A percentile compares a stretch with the other conserved stretches of the same genome.
Evolutionary conservation across 805 yeast species (phyloP).

Genomic region (Candida pseudoglaebosa): DNA sequence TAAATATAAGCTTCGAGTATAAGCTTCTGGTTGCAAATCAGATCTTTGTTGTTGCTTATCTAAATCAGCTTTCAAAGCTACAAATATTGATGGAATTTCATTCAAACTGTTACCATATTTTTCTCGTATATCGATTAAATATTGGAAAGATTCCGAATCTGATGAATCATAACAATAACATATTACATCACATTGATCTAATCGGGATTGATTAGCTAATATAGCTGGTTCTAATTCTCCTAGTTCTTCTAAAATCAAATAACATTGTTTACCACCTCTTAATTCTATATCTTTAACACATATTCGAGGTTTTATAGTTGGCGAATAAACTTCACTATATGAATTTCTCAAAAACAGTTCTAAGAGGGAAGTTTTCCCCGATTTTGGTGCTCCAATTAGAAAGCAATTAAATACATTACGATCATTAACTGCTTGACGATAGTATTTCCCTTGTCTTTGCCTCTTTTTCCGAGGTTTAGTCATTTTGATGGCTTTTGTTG

Average conservation of each 20-base stretch:
- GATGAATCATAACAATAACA: conserved; percentile 92
- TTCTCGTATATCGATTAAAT: conserved; percentile 65
- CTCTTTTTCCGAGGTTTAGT: conserved; percentile 78
- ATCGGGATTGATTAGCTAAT: conserved; percentile 59
- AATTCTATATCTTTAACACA: conserved; percentile 92
- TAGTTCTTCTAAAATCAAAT: conserved; percentile 82
- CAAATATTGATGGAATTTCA: conserved; percentile 76
- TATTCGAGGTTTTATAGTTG: conserved; percentile 74
- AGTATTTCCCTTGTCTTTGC: conserved; percentile 57
- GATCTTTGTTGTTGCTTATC: conserved; percentile 94
- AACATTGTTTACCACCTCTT: conserved; percentile 93
- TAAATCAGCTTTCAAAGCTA: conserved; percentile 90
- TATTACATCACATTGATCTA: conserved; percentile 86
- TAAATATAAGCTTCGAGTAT: conserved; percentile 59
- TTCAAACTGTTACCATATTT: conserved; percentile 55
- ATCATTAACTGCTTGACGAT: conserved; percentile 68
- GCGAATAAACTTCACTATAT: conserved; percentile 67
- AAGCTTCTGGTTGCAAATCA: conserved; percentile 82
- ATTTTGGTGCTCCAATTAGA: conserved; percentile 75
- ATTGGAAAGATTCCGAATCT: conserved; percentile 91
- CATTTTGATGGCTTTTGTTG: conserved; percentile 48
- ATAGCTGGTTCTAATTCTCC: conserved; percentile 85
- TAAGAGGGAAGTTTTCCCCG: conserved; percentile 84
- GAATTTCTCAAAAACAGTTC: conserved; percentile 78
- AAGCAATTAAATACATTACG: conserved; percentile 91